These are phyloP conservation scores for Candida dubliniensis DNA, from an alignment of 1,139 yeast species.

Conservation along the genomic window DNA sequence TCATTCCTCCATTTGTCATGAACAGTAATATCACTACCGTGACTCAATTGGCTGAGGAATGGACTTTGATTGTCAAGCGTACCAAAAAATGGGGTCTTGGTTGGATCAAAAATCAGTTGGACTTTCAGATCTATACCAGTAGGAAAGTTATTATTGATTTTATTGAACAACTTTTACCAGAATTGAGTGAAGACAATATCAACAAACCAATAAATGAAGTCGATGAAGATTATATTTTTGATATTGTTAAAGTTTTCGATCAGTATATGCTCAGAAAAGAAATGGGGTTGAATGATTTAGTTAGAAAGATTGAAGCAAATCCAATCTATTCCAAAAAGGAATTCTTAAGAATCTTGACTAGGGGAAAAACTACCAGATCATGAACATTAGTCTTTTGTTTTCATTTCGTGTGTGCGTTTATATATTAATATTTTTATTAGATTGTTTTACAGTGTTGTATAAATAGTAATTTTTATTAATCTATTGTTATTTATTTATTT, in stretches of 20 bases:
- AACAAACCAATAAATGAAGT: constrained; percentile 6
- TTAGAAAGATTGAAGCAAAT: constrained; percentile 12
- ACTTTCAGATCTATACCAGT: constrained; percentile 12
- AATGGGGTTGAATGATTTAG: constrained; percentile 12
- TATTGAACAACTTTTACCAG: constrained; percentile 13
- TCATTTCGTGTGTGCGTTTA: too few relatives aligned
- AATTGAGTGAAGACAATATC: constrained; percentile 5
- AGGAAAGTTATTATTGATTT: constrained; percentile 14
- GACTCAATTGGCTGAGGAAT: constrained; percentile 17
- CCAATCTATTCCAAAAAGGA: constrained; percentile 15
- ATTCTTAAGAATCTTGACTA: constrained; percentile 13
- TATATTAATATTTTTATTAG: background rate
- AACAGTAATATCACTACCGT: constrained; percentile 13
- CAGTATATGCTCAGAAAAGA: constrained; percentile 15
- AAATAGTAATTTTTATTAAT: background rate
- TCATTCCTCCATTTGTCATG: constrained; percentile 15
- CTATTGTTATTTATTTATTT: background rate
- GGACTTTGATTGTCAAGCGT: constrained; percentile 13
- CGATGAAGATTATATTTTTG: constrained; percentile 10
- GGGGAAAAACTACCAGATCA: constrained; percentile 6
- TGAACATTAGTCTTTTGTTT: background rate
- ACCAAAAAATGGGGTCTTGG: constrained; percentile 13
- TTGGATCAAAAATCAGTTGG: constrained; percentile 15
- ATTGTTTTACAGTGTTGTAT: background rate
- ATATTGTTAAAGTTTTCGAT: constrained; percentile 15